Base-by-base conservation (phyloP, 495 filamentous ascomycete species). In the Melanomma pulvis-pyrius region DNA sequence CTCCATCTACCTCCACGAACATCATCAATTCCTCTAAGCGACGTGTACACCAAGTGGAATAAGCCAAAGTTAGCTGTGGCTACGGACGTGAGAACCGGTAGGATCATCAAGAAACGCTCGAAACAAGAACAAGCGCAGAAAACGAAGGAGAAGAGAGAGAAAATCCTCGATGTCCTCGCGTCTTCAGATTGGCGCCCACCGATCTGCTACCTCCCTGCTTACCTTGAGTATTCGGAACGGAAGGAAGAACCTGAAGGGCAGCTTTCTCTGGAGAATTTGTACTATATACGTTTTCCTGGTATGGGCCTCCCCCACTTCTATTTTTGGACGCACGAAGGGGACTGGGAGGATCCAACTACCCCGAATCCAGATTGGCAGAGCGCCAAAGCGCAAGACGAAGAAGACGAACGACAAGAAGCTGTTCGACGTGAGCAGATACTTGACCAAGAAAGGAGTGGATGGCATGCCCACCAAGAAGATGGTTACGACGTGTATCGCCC, bases 301-400 rank as follows among this genome's bases (percentile, higher is more conserved):
- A 60, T 59, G 55, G 25, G 51, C 15, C 48, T 69, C 7, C 67
- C 67, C 17, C 53, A 57, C 30, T 69, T 53, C 39, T 57, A 64
- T 32, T 69, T 69, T 55, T 69, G 67, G 67, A 56, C 67, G 15
- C 17, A 19, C 11, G 17, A 13, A 0, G 52, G 32, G 6, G 65
- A 68, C 21, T 68, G 65, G 65, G 46, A 34, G 21, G 59, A 68
- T 54, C 65, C 65, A 11, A 68, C 59, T 3, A 54, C 12, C 0
- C 50, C 51, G 11, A 68, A 68, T 34, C 65, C 65, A 32, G 53
- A 50, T 0, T 63, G 53, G 51, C 12, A 1, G 19, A 19, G 15
- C 15, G 19, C 34, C 17, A 55, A 68, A 25, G 34, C 12, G 17
- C 8, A 24, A 17, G 54, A 66, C 32, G 54, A 59, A 13, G 50